phyloP scores from a whole-genome alignment of 306 rosid genomes.

The Trifolium pratense region DNA sequence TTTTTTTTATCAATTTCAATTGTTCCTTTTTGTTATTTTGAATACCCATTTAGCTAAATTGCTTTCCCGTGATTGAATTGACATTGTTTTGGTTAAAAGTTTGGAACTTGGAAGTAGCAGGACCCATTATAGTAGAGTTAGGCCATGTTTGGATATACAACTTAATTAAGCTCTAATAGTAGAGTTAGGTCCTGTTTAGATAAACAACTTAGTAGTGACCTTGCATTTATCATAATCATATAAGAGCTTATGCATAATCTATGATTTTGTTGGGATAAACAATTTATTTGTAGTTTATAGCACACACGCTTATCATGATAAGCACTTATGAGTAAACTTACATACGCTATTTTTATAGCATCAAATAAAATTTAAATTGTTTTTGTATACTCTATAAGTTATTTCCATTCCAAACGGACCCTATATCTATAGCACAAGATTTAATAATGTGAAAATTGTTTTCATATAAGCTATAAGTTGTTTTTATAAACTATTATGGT shows the following conservation, averaged over 20 bases:
- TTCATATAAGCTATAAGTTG: background rate
- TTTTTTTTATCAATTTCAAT: background rate
- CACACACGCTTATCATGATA: too few species aligned
- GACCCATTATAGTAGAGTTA: background rate
- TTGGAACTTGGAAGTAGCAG: constrained; percentile 31
- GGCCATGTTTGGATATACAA: background rate
- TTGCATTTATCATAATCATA: background rate
- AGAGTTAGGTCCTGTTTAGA: background rate
- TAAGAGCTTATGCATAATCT: background rate
- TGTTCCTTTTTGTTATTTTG: background rate
- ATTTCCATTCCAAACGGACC: too few species aligned
- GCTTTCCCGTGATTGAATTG: constrained; percentile 13
- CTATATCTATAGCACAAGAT: too few species aligned
- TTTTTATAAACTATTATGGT: too few species aligned
- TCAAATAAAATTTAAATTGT: too few species aligned
- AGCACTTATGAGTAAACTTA: too few species aligned
- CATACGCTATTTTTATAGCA: too few species aligned
- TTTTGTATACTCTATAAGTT: too few species aligned
- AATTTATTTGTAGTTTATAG: too few species aligned
- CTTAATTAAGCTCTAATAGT: background rate
- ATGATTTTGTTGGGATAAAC: too few species aligned
- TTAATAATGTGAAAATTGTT: too few species aligned
- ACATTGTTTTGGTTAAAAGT: background rate
- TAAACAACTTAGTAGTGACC: background rate
- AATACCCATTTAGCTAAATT: constrained; percentile 24